phyloP scores from a whole-genome alignment of 169 alveolate species.

The Condylostoma magnum region DNA sequence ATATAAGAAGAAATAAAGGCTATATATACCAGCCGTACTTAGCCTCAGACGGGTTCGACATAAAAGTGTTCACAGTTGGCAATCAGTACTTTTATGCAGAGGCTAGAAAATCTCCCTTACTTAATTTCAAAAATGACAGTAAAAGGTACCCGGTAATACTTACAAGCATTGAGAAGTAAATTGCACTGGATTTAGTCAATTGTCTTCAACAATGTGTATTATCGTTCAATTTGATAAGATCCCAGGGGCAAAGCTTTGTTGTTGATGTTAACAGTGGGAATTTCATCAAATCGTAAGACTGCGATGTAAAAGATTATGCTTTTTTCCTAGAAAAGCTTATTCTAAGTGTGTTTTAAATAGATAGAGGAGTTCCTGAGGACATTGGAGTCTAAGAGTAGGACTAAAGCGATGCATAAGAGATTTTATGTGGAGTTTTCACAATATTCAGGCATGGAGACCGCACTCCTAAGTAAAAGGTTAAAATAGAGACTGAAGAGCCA shows the following conservation, averaged over 20 bases:
- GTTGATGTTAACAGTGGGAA: slow-evolving; percentile 98
- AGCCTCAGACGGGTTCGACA: slow-evolving; percentile 96
- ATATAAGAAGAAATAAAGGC: slow-evolving; percentile 89
- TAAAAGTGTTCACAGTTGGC: slow-evolving; percentile 97
- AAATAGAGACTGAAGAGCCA: slow-evolving; percentile 85
- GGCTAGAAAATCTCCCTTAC: slow-evolving; percentile 95
- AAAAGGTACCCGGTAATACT: slow-evolving; percentile 93
- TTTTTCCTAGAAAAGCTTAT: slow-evolving; percentile 36
- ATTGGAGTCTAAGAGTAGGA: slow-evolving; percentile 52
- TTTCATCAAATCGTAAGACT: slow-evolving; percentile 93
- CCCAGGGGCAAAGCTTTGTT: slow-evolving; percentile 91
- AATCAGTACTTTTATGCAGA: slow-evolving; percentile 98
- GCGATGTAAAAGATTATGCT: slow-evolving; percentile 94
- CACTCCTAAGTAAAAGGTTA: slow-evolving; percentile 96
- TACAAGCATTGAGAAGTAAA: slow-evolving; percentile 92
- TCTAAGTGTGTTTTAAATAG: slow-evolving; percentile 45
- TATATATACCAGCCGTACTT: slow-evolving; percentile 93
- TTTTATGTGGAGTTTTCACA: slow-evolving; percentile 94
- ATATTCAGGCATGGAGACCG: slow-evolving; percentile 98
- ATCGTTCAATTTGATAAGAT: slow-evolving; percentile 92
- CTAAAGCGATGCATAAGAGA: slow-evolving; percentile 69
- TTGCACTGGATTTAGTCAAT: slow-evolving; percentile 91
- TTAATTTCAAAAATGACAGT: slow-evolving; percentile 86
- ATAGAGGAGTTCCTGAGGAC: slow-evolving; percentile 49
- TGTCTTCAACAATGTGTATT: slow-evolving; percentile 93